These are phyloP conservation scores for Nemania sp. DNA, from an alignment of 2,329 filamentous ascomycete genomes.

Conservation along the genomic window DNA sequence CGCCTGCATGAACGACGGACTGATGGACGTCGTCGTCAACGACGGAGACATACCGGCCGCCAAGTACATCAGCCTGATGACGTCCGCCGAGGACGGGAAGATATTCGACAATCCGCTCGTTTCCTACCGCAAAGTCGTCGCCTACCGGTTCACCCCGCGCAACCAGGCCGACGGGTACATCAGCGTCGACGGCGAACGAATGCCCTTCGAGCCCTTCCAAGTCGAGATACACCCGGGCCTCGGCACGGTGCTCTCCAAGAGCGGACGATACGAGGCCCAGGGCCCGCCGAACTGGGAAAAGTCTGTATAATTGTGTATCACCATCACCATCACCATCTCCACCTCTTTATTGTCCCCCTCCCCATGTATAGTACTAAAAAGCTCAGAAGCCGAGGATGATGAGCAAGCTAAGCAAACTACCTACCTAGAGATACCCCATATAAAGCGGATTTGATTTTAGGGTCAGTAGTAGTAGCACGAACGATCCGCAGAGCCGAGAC, in stretches of 20 bases:
- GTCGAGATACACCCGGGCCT: conserved; percentile 83
- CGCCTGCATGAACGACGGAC: conserved; percentile 79
- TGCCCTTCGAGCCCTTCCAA: conserved; percentile 89
- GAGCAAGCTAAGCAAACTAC: too few species aligned
- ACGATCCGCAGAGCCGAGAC: neutral
- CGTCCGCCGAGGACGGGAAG: conserved; percentile 70
- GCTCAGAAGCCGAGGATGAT: neutral
- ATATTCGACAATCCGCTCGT: conserved; percentile 83
- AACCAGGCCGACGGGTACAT: conserved; percentile 78
- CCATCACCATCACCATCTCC: conserved; percentile 8
- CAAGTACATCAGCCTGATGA: conserved; percentile 70
- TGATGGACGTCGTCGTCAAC: conserved; percentile 82
- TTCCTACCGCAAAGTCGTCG: conserved; percentile 82
- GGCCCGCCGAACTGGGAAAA: conserved; percentile 59
- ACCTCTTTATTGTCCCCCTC: neutral
- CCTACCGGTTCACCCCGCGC: conserved; percentile 81
- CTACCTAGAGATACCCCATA: conserved; percentile 25
- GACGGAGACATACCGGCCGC: conserved; percentile 73
- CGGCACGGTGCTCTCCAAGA: conserved; percentile 82
- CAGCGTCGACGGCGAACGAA: conserved; percentile 88
- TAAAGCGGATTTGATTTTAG: conserved; percentile 9
- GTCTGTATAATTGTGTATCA: conserved; percentile 11
- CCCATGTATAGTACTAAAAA: conserved; percentile 12
- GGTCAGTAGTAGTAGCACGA: neutral
- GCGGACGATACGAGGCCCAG: conserved; percentile 70